Evolutionary conservation across 2,329 filamentous ascomycete species (phyloP).

Genomic region (Drechmeria coniospora): DNA sequence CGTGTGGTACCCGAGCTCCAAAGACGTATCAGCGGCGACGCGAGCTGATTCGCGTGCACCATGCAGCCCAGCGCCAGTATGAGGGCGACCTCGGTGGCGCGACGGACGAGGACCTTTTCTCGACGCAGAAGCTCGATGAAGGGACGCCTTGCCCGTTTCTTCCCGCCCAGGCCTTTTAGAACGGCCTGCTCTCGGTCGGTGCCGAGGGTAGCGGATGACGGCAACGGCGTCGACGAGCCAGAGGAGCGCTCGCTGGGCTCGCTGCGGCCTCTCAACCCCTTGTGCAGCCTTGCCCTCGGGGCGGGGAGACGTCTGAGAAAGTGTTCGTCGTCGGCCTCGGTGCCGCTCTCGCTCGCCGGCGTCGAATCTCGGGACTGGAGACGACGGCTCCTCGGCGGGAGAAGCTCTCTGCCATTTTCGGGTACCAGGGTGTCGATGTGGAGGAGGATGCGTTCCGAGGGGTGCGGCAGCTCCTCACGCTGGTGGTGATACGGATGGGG

Average conservation of each 20-base stretch:
- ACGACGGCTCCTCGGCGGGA: conserved; percentile 11
- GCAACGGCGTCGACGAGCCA: conserved; percentile 37
- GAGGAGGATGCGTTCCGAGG: conserved; percentile 24
- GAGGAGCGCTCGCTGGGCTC: conserved; percentile 39
- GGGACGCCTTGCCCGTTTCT: conserved; percentile 7
- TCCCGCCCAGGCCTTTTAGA: conserved; percentile 7
- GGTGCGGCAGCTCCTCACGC: conserved; percentile 37
- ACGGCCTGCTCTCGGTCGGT: conserved; percentile 19
- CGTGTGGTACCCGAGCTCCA: conserved; percentile 33
- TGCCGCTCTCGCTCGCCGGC: conserved; percentile 73
- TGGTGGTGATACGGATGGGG: conserved; percentile 54
- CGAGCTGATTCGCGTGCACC: conserved; percentile 29
- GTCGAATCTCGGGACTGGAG: conserved; percentile 34
- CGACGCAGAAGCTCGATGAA: conserved; percentile 20
- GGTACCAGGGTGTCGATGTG: conserved; percentile 6
- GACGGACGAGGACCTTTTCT: conserved; percentile 35
- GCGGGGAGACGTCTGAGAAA: conserved; percentile 75
- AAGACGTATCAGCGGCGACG: conserved; percentile 25
- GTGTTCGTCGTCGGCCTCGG: conserved; percentile 89
- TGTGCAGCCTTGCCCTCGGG: conserved; percentile 55
- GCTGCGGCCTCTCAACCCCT: conserved; percentile 54
- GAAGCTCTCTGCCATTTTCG: conserved; percentile 7
- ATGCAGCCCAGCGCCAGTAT: conserved; percentile 32
- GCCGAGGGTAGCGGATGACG: conserved; percentile 31
- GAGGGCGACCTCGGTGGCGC: conserved; percentile 35